These are phyloP conservation scores for Staphylotrichum longicolle DNA, from an alignment of 495 filamentous ascomycete genomes.

Conservation along the genomic window DNA sequence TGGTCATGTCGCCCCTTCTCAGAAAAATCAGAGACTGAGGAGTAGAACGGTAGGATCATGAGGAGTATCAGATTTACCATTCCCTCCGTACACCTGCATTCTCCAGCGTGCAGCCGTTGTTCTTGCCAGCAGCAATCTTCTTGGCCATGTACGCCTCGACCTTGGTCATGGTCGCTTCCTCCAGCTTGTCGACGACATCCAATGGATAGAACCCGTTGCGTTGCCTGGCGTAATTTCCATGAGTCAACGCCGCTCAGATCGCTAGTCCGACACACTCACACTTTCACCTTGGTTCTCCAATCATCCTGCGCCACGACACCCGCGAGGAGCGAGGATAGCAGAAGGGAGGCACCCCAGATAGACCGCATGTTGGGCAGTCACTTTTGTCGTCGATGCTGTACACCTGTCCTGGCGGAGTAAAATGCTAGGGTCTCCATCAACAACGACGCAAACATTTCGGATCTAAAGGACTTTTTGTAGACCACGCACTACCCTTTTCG, in stretches of 20 bases:
- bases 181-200: constrained; percentile 42
- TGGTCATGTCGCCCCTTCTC: constrained; percentile 41
- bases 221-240: constrained; percentile 17
- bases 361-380: constrained; percentile 32
- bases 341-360: constrained; percentile 30
- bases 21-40: constrained; percentile 4
- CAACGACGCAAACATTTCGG: no score
- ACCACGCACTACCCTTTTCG: no score
- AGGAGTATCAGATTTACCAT: constrained; percentile 36
- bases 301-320: constrained; percentile 27
- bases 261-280: constrained; percentile 28
- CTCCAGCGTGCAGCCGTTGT: constrained; percentile 48
- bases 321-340: constrained; percentile 35
- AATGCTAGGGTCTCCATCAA: no score
- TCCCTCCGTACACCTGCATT: constrained; percentile 50
- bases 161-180: constrained; percentile 38
- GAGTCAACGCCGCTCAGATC: constrained; percentile 7
- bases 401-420: no score
- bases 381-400: no score
- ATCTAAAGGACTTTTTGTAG: no score
- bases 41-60: constrained; percentile 1
- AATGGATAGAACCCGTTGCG: constrained; percentile 41
- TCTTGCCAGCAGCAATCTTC: constrained; percentile 40
- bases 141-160: constrained; percentile 38
- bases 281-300: constrained; percentile 35